Percentiles rank a stretch among this genome's conserved stretches.
Evolutionary conservation across 768 basidiomycete genomes (phyloP).

Genomic region (Termitomyces sp.): DNA sequence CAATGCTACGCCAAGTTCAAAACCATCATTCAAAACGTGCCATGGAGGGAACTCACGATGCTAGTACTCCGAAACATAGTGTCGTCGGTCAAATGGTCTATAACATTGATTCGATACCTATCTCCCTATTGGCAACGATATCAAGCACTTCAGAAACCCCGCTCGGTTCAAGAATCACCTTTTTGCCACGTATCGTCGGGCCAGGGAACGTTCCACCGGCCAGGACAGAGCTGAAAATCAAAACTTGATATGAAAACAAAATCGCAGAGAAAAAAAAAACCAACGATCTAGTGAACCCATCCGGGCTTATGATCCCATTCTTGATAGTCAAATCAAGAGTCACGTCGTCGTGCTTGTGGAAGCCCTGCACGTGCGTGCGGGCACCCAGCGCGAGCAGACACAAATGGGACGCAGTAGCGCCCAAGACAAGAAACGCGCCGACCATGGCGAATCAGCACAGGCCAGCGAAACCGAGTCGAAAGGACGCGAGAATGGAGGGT

Average conservation of each 20-base stretch:
- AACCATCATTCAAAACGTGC: background rate
- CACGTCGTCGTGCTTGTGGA: slow-evolving; percentile 13
- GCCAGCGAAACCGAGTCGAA: background rate
- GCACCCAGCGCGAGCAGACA: background rate
- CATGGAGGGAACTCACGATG: slow-evolving; percentile 12
- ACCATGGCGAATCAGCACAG: background rate
- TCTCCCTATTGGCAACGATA: slow-evolving; percentile 11
- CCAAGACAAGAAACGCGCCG: background rate
- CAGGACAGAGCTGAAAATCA: slow-evolving; percentile 1
- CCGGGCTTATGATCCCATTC: slow-evolving; percentile 53
- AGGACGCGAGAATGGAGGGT: background rate
- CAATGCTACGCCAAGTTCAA: slow-evolving; percentile 1
- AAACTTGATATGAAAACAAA: background rate
- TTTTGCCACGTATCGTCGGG: background rate
- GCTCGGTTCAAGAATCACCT: background rate
- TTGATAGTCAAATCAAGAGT: slow-evolving; percentile 51
- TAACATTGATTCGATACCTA: slow-evolving; percentile 19
- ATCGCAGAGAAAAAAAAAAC: background rate
- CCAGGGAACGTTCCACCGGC: slow-evolving; percentile 10
- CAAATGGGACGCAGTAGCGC: background rate
- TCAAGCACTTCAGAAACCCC: background rate
- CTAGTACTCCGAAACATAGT: slow-evolving; percentile 19
- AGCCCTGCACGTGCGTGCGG: background rate
- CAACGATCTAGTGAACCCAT: slow-evolving; percentile 15
- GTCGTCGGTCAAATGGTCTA: slow-evolving; percentile 15